These are phyloP conservation scores for Russula sp. DNA, from an alignment of 768 basidiomycete genomes.

Conservation along the genomic window DNA sequence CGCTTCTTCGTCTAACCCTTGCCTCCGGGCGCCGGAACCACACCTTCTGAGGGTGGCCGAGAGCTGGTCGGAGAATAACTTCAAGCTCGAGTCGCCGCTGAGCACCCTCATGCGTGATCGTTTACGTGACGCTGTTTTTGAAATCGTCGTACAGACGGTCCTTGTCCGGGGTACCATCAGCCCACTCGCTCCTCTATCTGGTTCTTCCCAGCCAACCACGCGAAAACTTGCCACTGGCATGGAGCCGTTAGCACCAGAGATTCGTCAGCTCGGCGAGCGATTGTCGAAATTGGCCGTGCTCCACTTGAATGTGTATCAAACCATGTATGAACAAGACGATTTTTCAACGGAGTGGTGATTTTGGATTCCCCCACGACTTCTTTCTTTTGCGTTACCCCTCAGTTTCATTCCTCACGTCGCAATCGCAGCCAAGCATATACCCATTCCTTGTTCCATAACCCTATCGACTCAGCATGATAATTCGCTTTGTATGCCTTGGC, in stretches of 20 bases:
- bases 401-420: not conserved
- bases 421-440: constrained; percentile 19
- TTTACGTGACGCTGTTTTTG: constrained; percentile 56
- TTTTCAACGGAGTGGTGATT: constrained; percentile 30
- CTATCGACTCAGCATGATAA: constrained; percentile 12
- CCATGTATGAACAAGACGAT: constrained; percentile 66
- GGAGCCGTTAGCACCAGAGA: constrained; percentile 65
- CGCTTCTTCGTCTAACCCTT: not conserved
- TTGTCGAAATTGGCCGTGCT: constrained; percentile 65
- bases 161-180: constrained; percentile 38
- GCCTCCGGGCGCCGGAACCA: constrained; percentile 23
- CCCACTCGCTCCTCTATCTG: not conserved
- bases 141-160: constrained; percentile 43
- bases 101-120: constrained; percentile 53
- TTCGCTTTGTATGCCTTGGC: constrained; percentile 12
- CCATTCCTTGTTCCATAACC: constrained; percentile 5
- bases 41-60: constrained; percentile 55
- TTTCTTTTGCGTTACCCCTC: constrained; percentile 15
- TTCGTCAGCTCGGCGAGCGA: constrained; percentile 59
- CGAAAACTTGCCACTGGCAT: constrained; percentile 39
- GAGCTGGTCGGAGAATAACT: constrained; percentile 64
- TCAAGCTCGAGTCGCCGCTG: constrained; percentile 53
- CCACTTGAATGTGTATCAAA: constrained; percentile 68
- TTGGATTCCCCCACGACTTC: not conserved
- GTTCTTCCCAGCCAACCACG: constrained; percentile 26